Percentiles rank a stretch among this genome's conserved stretches.
These are phyloP conservation scores for Clausena lansium DNA, from an alignment of 345 rosid genomes.

Conservation along the genomic window DNA sequence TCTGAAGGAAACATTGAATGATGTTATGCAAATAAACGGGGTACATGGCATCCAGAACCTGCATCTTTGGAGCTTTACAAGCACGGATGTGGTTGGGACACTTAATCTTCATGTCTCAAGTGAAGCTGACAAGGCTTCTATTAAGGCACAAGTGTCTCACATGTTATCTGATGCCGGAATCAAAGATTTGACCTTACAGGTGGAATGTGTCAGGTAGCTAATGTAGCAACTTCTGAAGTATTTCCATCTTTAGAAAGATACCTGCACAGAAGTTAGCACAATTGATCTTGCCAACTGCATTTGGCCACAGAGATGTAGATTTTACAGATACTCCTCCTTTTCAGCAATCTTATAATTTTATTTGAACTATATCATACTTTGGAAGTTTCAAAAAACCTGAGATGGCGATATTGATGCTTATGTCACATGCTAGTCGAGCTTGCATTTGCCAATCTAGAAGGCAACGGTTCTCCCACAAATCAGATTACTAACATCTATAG, in stretches of 20 bases:
- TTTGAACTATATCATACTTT: background rate
- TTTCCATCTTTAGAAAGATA: background rate
- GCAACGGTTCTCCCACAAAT: background rate
- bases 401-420: background rate
- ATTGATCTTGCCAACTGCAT: conserved; percentile 3
- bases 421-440: background rate
- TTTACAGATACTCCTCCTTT: conserved; percentile 2
- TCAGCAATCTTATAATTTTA: background rate
- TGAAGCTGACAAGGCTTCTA: conserved; percentile 55
- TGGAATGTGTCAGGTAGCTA: conserved; percentile 45
- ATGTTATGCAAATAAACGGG: conserved; percentile 53
- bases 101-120: conserved; percentile 67
- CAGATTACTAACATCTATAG: background rate
- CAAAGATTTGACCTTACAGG: conserved; percentile 82
- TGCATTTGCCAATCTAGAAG: background rate
- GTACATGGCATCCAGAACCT: conserved; percentile 63
- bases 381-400: background rate
- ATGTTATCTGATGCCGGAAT: conserved; percentile 74
- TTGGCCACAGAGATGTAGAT: background rate
- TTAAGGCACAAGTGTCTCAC: conserved; percentile 52
- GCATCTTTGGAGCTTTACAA: conserved; percentile 91
- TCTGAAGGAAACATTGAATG: conserved; percentile 49
- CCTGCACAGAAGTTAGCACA: background rate
- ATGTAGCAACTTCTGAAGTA: background rate
- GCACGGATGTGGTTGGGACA: conserved; percentile 78